Evolutionary conservation across 495 filamentous ascomycete genomes (phyloP), one percentile per base, ranked within the genome.

Genomic region (Penicillium silybi): DNA sequence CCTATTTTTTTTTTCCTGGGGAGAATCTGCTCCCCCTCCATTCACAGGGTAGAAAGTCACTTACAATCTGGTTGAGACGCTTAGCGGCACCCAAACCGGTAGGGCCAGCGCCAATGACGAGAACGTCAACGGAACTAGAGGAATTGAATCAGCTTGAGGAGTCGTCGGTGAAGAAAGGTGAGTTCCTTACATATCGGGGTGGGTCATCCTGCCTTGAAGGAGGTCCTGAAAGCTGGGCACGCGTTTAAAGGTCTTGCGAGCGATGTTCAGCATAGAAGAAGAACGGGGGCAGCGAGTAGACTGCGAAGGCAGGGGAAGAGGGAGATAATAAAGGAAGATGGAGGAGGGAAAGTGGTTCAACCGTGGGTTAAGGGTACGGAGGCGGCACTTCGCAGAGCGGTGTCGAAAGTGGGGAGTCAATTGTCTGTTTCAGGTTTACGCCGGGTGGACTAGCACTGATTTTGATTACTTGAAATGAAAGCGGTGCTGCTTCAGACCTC

Each of bases 1-100:
- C 41, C 50, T 50, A 50, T 52, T 49, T 61, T 61, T 58, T 48
- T 51, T 43, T 44, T 15, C 10, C 11, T 3, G 29, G 29, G 29
- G 29, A 32, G 29, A 10, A 13, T 32, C 11, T 32, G 29, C 37
- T 49, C 55, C 38, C 17, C 44, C 49, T 22, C 47, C 35, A 48
- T 22, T 44, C 35, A 48, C 35, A 37, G 39, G 20, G 50, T 45
- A 53, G 59, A 57, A 57, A 72, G 64, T n/a, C 38, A 60, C 86
- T 54, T 79, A 97, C 93, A 56, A 95, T 84, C 74, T 99, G 95
- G 74, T 97, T 85, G 48, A 99, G 83, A 63, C 93, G 88, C 80
- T 99, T 99, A 48, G 92, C 93, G 64, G 93, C 93, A 76, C 93
- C 93, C 59, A 97, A 80, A 60, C 93, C 93, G 60, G 93, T 97